These are phyloP conservation scores for Thelephora ganbajun DNA, from an alignment of 768 basidiomycete genomes.

Conservation along the genomic window DNA sequence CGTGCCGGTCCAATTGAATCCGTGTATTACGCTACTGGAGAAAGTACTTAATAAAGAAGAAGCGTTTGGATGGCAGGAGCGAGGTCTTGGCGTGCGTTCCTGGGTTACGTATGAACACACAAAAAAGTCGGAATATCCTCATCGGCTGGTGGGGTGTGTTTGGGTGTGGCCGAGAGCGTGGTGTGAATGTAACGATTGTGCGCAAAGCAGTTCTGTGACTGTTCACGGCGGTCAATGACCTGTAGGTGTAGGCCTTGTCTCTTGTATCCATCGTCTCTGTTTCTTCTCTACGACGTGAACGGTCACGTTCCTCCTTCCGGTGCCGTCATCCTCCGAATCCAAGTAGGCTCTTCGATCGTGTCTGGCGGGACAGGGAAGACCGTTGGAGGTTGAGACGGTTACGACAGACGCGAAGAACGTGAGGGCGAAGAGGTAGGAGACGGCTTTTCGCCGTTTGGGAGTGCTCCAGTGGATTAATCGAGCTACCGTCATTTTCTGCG, in stretches of 20 bases:
- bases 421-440: slow-evolving; percentile 67
- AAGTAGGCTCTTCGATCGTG: slow-evolving; percentile 47
- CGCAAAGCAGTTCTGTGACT: no score
- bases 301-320: slow-evolving; percentile 12
- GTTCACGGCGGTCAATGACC: no score
- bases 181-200: no score
- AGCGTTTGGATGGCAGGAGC: no score
- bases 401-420: slow-evolving; percentile 68
- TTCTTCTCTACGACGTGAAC: slow-evolving; percentile 38
- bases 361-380: slow-evolving; percentile 67
- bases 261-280: slow-evolving; percentile 74
- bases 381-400: slow-evolving; percentile 68
- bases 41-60: no score
- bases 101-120: no score
- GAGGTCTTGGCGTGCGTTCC: no score
- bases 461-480: slow-evolving; percentile 42
- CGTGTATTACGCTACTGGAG: no score
- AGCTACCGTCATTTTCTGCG: slow-evolving; percentile 42
- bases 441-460: slow-evolving; percentile 51
- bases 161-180: no score
- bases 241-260: slow-evolving; percentile 36
- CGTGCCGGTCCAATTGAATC: no score
- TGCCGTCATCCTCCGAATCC: slow-evolving; percentile 13
- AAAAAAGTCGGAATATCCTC: no score
- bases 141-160: no score